Evolutionary conservation across 495 filamentous ascomycete species (phyloP), one percentile per base, ranked within the genome.

Genomic region (Bombardia bombarda): DNA sequence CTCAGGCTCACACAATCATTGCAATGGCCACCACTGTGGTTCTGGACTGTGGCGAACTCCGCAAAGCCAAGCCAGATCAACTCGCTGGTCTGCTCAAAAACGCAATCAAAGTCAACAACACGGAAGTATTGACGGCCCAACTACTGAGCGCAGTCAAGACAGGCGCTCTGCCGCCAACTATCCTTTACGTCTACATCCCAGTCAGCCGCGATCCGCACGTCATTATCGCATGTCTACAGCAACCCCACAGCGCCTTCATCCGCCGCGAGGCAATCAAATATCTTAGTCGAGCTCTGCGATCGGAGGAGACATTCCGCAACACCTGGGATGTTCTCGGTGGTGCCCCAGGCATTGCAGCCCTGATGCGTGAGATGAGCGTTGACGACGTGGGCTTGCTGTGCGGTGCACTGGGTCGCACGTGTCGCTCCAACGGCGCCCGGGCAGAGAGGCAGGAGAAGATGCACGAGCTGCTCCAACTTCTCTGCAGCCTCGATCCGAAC

Each of bases 301-400:
- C 41, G 14, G 46, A 36, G 3, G 6, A 9, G 3, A 3, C 33
- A 8, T 52, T 56, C 32, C 2, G 8, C 20, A 4, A 13, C 16
- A 43, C 46, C 24, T 60, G 54, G 51, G n/a, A 3, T 17, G 42
- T 38, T 13, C 16, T 55, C 19, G 57, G 57, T 1, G 47, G 42
- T 14, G 43, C 43, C 21, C 1, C 19, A 0, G 54, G 51, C 8
- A 41, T 60, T 17, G 35, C 50, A 2, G 26, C 21, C 18, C 45
- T 55, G 38, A 49, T 57, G 51, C 34, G 46, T 3, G 45, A 48
- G 26, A 37, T 60, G 26, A 53, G 48, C 7, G 49, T 55, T 9
- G 16, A n/a, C 28, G 46, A 60, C n/a, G 45, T 60, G 9, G 16
- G 40, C 3, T 25, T 35, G 5, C 33, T 60, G 7, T 60, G 57